These are phyloP conservation scores for Linaria vulgaris DNA, from an alignment of 257 asterid genomes.

Conservation along the genomic window DNA sequence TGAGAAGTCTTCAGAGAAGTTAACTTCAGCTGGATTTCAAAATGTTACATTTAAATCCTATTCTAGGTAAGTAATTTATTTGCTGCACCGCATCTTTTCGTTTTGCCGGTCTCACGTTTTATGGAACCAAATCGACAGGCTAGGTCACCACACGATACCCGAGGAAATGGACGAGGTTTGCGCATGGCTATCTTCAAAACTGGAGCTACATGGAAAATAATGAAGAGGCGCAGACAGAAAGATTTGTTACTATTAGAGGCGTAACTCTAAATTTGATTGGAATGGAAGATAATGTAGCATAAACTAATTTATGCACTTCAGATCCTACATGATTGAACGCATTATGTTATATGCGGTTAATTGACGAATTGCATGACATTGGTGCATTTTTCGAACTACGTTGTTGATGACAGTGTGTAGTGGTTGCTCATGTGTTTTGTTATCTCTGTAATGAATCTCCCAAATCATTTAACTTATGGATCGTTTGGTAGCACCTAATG, in stretches of 20 bases:
- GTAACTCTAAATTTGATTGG: too few relatives aligned
- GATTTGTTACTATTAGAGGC: neutral
- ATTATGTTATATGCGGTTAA: neutral
- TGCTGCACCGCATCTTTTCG: neutral
- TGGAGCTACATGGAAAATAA: conserved; percentile 59
- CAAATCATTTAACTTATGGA: too few relatives aligned
- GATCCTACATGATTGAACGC: neutral
- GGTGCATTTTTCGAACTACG: too few relatives aligned
- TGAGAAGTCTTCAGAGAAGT: conserved; percentile 54
- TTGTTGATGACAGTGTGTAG: too few relatives aligned
- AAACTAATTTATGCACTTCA: too few relatives aligned
- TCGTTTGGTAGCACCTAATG: too few relatives aligned
- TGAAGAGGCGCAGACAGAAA: conserved; percentile 17
- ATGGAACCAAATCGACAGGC: conserved; percentile 42
- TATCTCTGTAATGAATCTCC: too few relatives aligned
- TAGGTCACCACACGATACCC: conserved; percentile 78
- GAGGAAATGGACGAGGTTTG: conserved; percentile 81
- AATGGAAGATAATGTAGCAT: neutral
- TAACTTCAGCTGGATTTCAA: conserved; percentile 58
- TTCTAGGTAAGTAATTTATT: conserved; percentile 42
- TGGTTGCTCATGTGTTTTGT: too few relatives aligned
- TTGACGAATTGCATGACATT: too few relatives aligned
- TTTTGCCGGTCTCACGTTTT: neutral
- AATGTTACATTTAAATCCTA: conserved; percentile 62
- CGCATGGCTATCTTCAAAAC: conserved; percentile 62